Percentiles rank a stretch among this genome's conserved stretches.
phyloP scores from a whole-genome alignment of 1,284 basidiomycete species.

The Tilletia indica region DNA sequence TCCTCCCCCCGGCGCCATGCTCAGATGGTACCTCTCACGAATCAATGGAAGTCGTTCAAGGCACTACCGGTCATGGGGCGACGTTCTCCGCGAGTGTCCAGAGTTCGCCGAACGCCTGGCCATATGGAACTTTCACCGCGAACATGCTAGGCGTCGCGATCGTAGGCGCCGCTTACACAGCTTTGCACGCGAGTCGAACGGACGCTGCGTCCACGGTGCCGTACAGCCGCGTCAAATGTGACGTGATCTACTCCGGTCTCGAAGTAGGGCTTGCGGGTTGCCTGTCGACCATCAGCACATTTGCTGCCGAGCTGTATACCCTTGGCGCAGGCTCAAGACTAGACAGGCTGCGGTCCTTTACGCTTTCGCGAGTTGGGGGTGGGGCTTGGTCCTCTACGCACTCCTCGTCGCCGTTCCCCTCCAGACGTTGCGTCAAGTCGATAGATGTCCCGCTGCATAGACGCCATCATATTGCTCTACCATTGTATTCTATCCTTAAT shows the following conservation, averaged over 20 bases:
- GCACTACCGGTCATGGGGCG: slow-evolving; percentile 35
- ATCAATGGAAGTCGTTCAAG: slow-evolving; percentile 71
- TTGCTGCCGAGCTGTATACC: slow-evolving; percentile 74
- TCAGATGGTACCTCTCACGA: slow-evolving; percentile 72
- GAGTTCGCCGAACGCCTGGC: slow-evolving; percentile 70
- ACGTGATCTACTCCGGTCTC: slow-evolving; percentile 57
- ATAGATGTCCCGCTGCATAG: neutral
- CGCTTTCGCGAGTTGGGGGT: slow-evolving; percentile 36
- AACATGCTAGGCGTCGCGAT: slow-evolving; percentile 68
- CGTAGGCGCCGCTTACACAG: slow-evolving; percentile 35
- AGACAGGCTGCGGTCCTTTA: slow-evolving; percentile 39
- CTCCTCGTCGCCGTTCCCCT: slow-evolving; percentile 31
- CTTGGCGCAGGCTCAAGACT: slow-evolving; percentile 57
- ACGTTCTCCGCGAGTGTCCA: slow-evolving; percentile 61
- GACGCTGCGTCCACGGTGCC: slow-evolving; percentile 21
- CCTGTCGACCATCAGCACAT: slow-evolving; percentile 90
- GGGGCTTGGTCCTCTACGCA: slow-evolving; percentile 40
- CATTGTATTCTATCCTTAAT: too few relatives aligned
- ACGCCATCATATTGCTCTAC: too few relatives aligned
- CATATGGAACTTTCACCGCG: slow-evolving; percentile 81
- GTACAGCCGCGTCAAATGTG: slow-evolving; percentile 30
- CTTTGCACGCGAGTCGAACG: slow-evolving; percentile 28
- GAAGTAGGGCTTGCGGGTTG: slow-evolving; percentile 92
- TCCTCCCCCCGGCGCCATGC: slow-evolving; percentile 83
- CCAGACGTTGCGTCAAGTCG: neutral